phyloP scores from a whole-genome alignment of 257 asterid species.

The Datura wrightii region DNA sequence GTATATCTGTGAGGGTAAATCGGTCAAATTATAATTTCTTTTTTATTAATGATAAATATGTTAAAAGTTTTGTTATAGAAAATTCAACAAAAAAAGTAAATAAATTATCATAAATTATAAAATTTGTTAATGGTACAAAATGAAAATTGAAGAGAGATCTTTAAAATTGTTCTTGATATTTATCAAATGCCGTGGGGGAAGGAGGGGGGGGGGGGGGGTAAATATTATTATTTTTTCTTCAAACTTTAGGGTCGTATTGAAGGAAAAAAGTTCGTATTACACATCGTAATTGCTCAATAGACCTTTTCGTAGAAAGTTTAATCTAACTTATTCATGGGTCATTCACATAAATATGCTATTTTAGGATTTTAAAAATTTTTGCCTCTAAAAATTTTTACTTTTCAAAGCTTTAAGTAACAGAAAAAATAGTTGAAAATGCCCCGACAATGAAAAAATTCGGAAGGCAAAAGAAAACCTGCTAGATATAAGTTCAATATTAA shows the following conservation, averaged over 20 bases:
- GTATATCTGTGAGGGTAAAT: too few species aligned
- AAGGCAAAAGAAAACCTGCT: too few species aligned
- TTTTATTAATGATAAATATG: neutral
- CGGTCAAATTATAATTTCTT: too few species aligned
- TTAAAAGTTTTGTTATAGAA: neutral
- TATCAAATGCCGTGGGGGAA: neutral
- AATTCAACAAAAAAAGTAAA: neutral
- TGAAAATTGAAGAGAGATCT: neutral
- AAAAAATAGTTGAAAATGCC: too few species aligned
- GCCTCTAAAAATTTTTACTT: too few species aligned
- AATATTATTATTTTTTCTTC: neutral
- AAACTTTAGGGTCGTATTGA: neutral
- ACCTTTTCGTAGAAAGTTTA: neutral
- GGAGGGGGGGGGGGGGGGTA: neutral
- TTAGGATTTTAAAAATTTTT: too few species aligned
- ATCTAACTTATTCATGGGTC: neutral
- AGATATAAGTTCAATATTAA: too few species aligned
- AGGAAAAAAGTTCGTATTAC: neutral
- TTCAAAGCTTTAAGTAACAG: too few species aligned
- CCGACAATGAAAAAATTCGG: too few species aligned
- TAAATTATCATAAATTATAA: neutral
- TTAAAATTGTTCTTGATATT: neutral
- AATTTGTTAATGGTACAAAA: neutral
- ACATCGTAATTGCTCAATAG: neutral
- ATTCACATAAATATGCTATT: too few species aligned